These are phyloP conservation scores for Coffea canephora DNA, from an alignment of 257 asterid genomes.

Conservation along the genomic window DNA sequence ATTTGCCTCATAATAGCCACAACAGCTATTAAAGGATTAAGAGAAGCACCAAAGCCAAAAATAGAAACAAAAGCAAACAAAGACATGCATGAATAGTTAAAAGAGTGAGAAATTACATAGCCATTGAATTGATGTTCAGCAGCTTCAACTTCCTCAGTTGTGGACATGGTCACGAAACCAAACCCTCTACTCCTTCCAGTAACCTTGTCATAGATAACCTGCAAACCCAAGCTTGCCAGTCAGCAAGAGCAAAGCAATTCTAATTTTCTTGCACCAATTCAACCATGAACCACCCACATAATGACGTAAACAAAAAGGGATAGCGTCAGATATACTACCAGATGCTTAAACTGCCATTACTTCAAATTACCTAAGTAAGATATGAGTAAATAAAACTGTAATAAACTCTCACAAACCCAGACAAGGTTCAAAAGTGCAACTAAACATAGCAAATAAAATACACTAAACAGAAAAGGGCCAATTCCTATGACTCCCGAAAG, in stretches of 20 bases:
- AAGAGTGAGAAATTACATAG: constrained; percentile 51
- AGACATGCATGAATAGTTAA: not conserved
- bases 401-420: not conserved
- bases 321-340: not conserved
- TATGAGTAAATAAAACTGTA: too few species aligned
- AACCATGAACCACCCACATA: not conserved
- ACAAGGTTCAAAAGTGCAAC: not conserved
- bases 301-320: not conserved
- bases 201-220: constrained; percentile 88
- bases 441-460: not conserved
- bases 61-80: not conserved
- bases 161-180: constrained; percentile 89
- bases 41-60: not conserved
- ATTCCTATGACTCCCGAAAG: not conserved
- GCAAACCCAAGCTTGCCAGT: constrained; percentile 9
- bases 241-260: not conserved
- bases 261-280: not conserved
- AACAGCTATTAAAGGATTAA: not conserved
- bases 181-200: constrained; percentile 92
- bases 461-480: not conserved
- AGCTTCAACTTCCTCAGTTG: constrained; percentile 64
- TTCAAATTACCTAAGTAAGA: not conserved
- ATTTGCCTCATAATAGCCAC: not conserved
- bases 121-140: constrained; percentile 80
- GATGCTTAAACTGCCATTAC: not conserved